These are phyloP conservation scores for Toxicodendron radicans DNA, from an alignment of 345 rosid genomes.

Conservation along the genomic window DNA sequence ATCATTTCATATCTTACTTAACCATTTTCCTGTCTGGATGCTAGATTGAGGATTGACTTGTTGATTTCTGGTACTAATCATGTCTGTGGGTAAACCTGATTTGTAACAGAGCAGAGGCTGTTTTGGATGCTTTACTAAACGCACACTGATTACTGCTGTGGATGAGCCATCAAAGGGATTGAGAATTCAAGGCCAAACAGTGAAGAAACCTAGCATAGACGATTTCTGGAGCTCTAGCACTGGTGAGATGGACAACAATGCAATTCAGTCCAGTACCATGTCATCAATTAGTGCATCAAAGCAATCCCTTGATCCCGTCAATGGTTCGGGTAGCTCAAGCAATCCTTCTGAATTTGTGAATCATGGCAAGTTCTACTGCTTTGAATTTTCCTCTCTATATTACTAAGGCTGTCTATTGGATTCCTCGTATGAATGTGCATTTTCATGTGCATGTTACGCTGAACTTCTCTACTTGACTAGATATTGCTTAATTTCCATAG, in stretches of 20 bases:
- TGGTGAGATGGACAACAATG: constrained; percentile 59
- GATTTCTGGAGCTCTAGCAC: constrained; percentile 65
- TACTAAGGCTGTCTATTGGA: background rate
- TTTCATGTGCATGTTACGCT: background rate
- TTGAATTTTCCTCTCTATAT: background rate
- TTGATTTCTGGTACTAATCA: constrained; percentile 38
- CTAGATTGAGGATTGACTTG: background rate
- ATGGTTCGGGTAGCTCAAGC: constrained; percentile 46
- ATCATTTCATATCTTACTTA: background rate
- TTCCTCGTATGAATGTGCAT: background rate
- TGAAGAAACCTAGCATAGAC: constrained; percentile 47
- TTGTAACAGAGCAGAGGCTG: constrained; percentile 96
- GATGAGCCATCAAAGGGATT: constrained; percentile 58
- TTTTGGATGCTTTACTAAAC: constrained; percentile 71
- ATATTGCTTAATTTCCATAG: background rate
- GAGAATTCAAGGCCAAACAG: constrained; percentile 45
- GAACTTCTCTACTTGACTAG: background rate
- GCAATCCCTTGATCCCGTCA: constrained; percentile 38
- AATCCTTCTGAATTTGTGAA: constrained; percentile 67
- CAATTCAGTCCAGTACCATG: constrained; percentile 53
- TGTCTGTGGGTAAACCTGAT: constrained; percentile 39
- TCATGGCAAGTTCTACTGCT: constrained; percentile 47
- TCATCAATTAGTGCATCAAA: constrained; percentile 50
- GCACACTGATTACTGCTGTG: constrained; percentile 39
- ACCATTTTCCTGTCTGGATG: background rate